Conservation (phyloP, 1,139 yeast species). For the Magnusiomyces sp. region DNA sequence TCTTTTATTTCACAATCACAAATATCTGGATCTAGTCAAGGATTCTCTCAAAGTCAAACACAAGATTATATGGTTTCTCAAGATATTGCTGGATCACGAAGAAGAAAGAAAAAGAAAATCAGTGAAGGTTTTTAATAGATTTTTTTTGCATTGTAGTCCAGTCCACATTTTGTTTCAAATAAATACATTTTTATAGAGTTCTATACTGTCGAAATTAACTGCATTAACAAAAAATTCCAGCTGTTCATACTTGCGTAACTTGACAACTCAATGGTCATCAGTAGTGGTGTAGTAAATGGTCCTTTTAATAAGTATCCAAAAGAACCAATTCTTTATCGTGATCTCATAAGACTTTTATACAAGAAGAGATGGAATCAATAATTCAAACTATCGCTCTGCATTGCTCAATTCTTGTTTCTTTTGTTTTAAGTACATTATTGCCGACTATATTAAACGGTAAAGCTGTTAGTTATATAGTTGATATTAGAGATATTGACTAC, state of each 20-base stretch:
- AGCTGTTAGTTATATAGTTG: no score
- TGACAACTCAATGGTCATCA: no score
- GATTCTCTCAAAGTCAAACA: background rate
- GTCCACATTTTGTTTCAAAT: no score
- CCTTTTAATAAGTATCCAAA: no score
- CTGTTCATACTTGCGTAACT: no score
- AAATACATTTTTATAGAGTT: background rate
- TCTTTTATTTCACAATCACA: background rate
- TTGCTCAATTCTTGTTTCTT: slow-evolving; percentile 1
- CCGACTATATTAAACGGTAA: slow-evolving; percentile 1
- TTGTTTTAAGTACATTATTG: slow-evolving; percentile 6
- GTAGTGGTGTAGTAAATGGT: no score
- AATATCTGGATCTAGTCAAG: background rate
- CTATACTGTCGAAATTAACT: no score
- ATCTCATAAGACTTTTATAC: no score
- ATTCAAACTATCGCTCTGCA: no score
- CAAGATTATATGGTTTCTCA: slow-evolving; percentile 2
- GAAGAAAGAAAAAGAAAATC: background rate
- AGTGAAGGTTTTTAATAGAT: background rate
- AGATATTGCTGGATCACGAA: background rate
- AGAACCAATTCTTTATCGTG: no score
- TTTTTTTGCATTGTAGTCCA: background rate
- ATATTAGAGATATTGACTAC: slow-evolving; percentile 4
- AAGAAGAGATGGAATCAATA: no score
- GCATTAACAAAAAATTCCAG: no score